Evolutionary conservation across 1,284 basidiomycete species (phyloP), one percentile per base, ranked within the genome.

Genomic region (Butyriboletus appendiculatus): DNA sequence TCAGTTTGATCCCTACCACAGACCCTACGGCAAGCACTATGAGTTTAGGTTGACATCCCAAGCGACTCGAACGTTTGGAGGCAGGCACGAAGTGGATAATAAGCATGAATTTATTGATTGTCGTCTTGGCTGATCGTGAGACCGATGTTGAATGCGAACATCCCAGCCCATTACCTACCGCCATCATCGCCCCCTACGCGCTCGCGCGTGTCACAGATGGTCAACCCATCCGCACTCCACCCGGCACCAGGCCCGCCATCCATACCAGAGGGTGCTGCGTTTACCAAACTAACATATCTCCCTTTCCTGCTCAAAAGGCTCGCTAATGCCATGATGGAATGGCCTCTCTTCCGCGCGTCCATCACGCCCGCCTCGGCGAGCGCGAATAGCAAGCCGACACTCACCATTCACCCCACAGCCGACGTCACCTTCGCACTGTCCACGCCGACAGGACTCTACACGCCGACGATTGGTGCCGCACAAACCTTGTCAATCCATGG

Each of bases 251-350:
- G 61, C 1, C 73, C 72, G 3, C 71, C 75, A 5, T 53, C 65
- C 5, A 67, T 81, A 4, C 75, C 81, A 4, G 70, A 76, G 11
- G 71, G 76, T 2, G 77, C 76, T 24, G 80, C 81, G 42, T 90
- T 81, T 71, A 74, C 79, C 32, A 82, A 82, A 44, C 71, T 96
- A 33, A 96, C 93, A 0, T 87, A 93, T 68, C 84, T 97, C 24
- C 92, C 92, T 4, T 77, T 96, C 63, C 80, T 97, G 11, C 76
- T 97, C 63, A 98, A 98, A 71, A 88, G 89, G 0, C 84, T 97
- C 44, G 81, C 88, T 0, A 81, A 83, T 58, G 83, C 93, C 0
- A 86, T 96, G 85, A 75, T 83, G 61, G 88, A 93, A 68, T 91
- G 92, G 85, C 90, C 92, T 0, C 75, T 95, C 48, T 85, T 96